phyloP scores from a whole-genome alignment of 2,329 filamentous ascomycete genomes.

The Xylaria sp. region DNA sequence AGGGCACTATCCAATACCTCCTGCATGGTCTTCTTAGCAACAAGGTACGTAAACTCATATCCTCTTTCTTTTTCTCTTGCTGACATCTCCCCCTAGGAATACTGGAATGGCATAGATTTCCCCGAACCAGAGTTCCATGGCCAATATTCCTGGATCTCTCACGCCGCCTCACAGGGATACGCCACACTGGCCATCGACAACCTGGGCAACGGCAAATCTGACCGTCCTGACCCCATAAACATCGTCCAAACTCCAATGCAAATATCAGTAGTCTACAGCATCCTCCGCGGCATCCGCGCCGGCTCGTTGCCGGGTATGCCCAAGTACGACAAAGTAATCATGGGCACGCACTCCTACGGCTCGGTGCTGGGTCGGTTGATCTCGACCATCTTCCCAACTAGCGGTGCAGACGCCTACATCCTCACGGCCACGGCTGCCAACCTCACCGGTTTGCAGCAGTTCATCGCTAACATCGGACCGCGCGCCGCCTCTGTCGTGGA shows the following conservation, averaged over 20 bases:
- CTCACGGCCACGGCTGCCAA: not conserved
- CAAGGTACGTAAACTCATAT: not conserved
- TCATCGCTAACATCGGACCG: not conserved
- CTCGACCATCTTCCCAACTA: not conserved
- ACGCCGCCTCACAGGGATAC: not conserved
- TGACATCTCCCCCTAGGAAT: not conserved
- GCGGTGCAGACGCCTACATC: not conserved
- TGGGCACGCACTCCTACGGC: not conserved
- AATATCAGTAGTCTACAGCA: not conserved
- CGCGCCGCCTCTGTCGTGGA: not conserved
- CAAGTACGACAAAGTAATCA: not conserved
- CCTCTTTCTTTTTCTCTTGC: not conserved
- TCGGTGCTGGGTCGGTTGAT: not conserved
- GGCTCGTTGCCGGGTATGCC: not conserved
- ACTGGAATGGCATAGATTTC: not conserved
- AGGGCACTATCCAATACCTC: not conserved
- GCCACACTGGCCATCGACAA: not conserved
- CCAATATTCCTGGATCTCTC: not conserved
- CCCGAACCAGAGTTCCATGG: not conserved
- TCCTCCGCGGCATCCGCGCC: not conserved
- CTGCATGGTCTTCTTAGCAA: not conserved
- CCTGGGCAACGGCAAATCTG: not conserved
- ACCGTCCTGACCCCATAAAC: not conserved
- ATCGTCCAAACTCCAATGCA: not conserved
- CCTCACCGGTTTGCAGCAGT: not conserved